phyloP scores from a whole-genome alignment of 2,329 filamentous ascomycete genomes.

The Botryosphaeria dothidea region DNA sequence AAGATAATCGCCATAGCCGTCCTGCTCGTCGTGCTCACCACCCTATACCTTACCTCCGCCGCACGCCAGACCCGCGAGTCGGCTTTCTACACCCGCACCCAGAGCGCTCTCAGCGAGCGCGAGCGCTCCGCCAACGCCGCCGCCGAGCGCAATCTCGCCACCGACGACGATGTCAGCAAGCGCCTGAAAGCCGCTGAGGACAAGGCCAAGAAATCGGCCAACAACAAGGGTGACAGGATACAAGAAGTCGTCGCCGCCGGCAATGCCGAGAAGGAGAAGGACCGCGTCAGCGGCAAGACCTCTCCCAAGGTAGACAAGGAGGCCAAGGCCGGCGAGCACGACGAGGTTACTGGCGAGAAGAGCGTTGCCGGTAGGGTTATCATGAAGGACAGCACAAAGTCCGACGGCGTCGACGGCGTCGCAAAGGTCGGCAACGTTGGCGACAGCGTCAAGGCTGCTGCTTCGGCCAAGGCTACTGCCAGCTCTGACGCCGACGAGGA shows the following conservation, averaged over 20 bases:
- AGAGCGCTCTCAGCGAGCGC: conserved; percentile 49
- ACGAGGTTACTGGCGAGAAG: conserved; percentile 42
- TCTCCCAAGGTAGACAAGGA: conserved; percentile 22
- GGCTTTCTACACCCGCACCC: conserved; percentile 61
- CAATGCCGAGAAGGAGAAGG: conserved; percentile 23
- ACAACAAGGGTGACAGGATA: conserved; percentile 61
- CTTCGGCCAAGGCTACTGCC: conserved; percentile 26
- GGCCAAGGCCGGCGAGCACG: conserved; percentile 18
- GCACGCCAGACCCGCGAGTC: conserved; percentile 53
- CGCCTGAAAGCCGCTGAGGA: conserved; percentile 69
- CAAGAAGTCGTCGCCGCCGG: conserved; percentile 35
- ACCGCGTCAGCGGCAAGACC: conserved; percentile 21
- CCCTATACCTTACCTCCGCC: conserved; percentile 72
- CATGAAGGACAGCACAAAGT: conserved; percentile 43
- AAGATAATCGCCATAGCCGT: conserved; percentile 66
- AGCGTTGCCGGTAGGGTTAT: conserved; percentile 57
- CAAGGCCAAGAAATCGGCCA: conserved; percentile 67
- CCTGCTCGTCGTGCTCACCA: conserved; percentile 64
- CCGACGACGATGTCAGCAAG: conserved; percentile 54
- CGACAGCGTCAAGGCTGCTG: conserved; percentile 35
- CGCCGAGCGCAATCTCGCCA: conserved; percentile 49
- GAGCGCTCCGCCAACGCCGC: conserved; percentile 36
- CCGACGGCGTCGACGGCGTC: conserved; percentile 41
- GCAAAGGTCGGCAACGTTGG: conserved; percentile 44
- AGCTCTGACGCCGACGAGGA: conserved; percentile 34